These are phyloP conservation scores for Nitzschia sp. DNA, from an alignment of 108 stramenopile genomes.

Conservation along the genomic window DNA sequence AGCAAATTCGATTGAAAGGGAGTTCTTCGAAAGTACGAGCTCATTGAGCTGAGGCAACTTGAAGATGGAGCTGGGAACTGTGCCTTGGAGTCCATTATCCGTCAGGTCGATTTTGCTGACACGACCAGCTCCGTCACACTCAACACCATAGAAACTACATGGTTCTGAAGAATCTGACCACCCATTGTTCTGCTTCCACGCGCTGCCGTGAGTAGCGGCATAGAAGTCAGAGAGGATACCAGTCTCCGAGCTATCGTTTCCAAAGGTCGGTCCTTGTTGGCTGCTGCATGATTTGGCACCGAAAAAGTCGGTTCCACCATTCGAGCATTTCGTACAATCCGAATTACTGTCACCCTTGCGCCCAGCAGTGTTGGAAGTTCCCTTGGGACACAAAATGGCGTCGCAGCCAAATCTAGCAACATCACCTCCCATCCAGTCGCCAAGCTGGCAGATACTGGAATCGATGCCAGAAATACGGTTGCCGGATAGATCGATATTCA, in stretches of 20 bases:
- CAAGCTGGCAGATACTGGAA: conserved; percentile 32
- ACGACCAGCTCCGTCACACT: conserved; percentile 32
- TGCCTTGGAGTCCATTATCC: conserved; percentile 64
- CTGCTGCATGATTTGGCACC: conserved; percentile 48
- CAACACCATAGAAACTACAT: conserved; percentile 39
- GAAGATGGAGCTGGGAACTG: conserved; percentile 43
- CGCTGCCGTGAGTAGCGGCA: conserved; percentile 20
- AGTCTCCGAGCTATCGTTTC: conserved; percentile 37
- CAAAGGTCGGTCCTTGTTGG: conserved; percentile 31
- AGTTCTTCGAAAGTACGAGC: conserved; percentile 42
- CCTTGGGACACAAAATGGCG: conserved; percentile 74
- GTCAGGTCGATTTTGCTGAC: conserved; percentile 45
- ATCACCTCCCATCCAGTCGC: conserved; percentile 51
- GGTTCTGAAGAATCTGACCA: conserved; percentile 41
- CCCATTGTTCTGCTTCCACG: conserved; percentile 20
- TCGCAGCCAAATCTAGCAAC: conserved; percentile 65
- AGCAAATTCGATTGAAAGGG: conserved; percentile 29
- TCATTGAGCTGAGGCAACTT: conserved; percentile 31
- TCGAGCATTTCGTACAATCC: conserved; percentile 21
- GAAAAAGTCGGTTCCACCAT: conserved; percentile 14
- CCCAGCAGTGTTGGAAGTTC: conserved; percentile 59
- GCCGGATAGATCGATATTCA: conserved; percentile 40
- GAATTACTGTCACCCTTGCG: conserved; percentile 33
- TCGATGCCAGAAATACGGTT: conserved; percentile 45
- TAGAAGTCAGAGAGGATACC: conserved; percentile 55